Conservation (phyloP, 805 yeast species). For the Yarrowia sp. region DNA sequence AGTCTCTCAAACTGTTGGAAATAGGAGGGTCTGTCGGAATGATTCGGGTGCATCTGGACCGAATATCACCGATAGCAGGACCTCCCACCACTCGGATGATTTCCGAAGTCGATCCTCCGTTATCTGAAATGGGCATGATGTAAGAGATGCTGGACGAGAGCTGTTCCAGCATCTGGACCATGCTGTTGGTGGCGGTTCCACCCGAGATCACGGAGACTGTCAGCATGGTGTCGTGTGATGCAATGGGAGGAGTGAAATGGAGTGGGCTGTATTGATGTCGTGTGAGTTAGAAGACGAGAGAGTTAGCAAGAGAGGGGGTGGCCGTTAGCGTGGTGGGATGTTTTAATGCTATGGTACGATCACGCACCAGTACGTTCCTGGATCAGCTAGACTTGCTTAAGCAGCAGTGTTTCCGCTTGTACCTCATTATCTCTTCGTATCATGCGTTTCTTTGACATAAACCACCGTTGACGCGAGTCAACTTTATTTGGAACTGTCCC, state of each 20-base stretch:
- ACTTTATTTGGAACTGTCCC: neutral
- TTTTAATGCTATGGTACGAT: too few species aligned
- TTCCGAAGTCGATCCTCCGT: slow-evolving; percentile 95
- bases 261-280: neutral
- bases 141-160: slow-evolving; percentile 60
- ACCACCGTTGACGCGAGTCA: slow-evolving; percentile 9
- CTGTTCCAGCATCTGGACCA: slow-evolving; percentile 63
- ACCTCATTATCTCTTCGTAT: neutral
- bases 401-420: neutral
- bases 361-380: too few species aligned
- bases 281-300: slow-evolving; percentile 21
- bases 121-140: slow-evolving; percentile 84
- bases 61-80: slow-evolving; percentile 91
- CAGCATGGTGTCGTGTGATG: slow-evolving; percentile 41
- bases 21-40: slow-evolving; percentile 56
- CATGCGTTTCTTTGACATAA: neutral
- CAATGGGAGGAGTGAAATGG: too few species aligned
- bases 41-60: slow-evolving; percentile 79
- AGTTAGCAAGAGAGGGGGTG: neutral
- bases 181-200: slow-evolving; percentile 74
- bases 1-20: slow-evolving; percentile 48
- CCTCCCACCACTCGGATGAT: slow-evolving; percentile 87
- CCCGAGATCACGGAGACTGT: slow-evolving; percentile 49
- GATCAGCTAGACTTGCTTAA: too few species aligned
- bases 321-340: too few species aligned